A percentile compares a stretch with the other conserved stretches of the same genome.
phyloP scores from a whole-genome alignment of 257 asterid species.

The Salvia rosmarinus region DNA sequence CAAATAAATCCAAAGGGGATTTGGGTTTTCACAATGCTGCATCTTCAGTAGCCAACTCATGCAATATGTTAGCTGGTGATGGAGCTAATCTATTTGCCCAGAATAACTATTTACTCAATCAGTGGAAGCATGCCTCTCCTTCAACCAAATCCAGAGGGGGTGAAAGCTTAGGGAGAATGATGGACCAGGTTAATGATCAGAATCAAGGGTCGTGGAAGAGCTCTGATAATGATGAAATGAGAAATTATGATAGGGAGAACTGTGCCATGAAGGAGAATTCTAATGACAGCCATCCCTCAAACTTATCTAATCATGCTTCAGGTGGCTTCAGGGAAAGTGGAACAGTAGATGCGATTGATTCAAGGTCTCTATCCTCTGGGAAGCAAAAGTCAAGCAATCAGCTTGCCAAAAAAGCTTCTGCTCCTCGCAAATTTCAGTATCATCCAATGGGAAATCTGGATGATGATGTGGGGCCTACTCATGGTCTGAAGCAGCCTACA shows the following conservation, averaged over 20 bases:
- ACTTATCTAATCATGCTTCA: slow-evolving; percentile 56
- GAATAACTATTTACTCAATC: slow-evolving; percentile 50
- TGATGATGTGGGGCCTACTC: slow-evolving; percentile 53
- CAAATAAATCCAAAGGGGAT: slow-evolving; percentile 43
- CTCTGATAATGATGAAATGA: slow-evolving; percentile 47
- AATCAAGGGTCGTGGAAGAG: slow-evolving; percentile 42
- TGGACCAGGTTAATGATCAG: slow-evolving; percentile 45
- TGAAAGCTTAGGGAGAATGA: slow-evolving; percentile 51
- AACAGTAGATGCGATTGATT: slow-evolving; percentile 55
- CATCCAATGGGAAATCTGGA: slow-evolving; percentile 94
- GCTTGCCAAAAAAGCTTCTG: slow-evolving; percentile 54
- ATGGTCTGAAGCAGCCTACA: slow-evolving; percentile 55
- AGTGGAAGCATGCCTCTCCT: slow-evolving; percentile 64
- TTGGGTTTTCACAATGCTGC: slow-evolving; percentile 46
- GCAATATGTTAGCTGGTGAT: slow-evolving; percentile 44
- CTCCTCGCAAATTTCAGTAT: slow-evolving; percentile 78
- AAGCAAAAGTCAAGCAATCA: slow-evolving; percentile 61
- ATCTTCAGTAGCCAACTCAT: slow-evolving; percentile 41
- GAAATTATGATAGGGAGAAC: slow-evolving; percentile 52
- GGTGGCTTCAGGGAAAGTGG: slow-evolving; percentile 63
- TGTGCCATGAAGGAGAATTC: slow-evolving; percentile 62
- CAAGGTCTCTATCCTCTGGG: slow-evolving; percentile 55
- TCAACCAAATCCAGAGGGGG: slow-evolving; percentile 48
- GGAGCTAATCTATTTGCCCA: slow-evolving; percentile 52
- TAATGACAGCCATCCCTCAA: slow-evolving; percentile 66